A percentile compares a stretch with the other conserved stretches of the same genome.
Conservation (phyloP, 257 asterid species). For the Capsicum pubescens region DNA sequence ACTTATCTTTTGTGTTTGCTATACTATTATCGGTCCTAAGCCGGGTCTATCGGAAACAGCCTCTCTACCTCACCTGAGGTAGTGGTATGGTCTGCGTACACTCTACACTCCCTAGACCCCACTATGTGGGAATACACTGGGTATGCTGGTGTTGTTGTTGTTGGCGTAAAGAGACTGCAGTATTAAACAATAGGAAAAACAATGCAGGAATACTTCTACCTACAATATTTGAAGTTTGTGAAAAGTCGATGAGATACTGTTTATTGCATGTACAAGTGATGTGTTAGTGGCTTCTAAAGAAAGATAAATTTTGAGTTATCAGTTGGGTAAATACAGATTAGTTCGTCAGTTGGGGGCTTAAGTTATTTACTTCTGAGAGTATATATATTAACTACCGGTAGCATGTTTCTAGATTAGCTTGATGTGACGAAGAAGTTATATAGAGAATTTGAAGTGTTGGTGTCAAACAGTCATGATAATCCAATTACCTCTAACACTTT, state of each 20-base stretch:
- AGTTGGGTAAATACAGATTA: constrained; percentile 11
- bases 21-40: too few relatives aligned
- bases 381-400: not conserved
- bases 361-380: not conserved
- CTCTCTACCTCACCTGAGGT: too few relatives aligned
- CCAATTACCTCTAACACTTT: not conserved
- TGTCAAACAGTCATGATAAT: not conserved
- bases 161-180: not conserved
- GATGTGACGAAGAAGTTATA: not conserved
- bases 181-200: not conserved
- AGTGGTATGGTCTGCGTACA: too few relatives aligned
- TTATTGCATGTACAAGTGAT: constrained; percentile 5
- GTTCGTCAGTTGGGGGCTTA: not conserved
- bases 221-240: constrained; percentile 13
- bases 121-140: too few relatives aligned
- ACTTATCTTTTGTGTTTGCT: too few relatives aligned
- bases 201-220: constrained; percentile 17
- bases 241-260: not conserved
- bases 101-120: too few relatives aligned
- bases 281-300: constrained; percentile 13
- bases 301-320: not conserved
- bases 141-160: too few relatives aligned
- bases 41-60: too few relatives aligned
- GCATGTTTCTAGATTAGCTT: constrained; percentile 6
- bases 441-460: not conserved